Conservation (phyloP, 2,329 filamentous ascomycete species). For the Aureobasidium sp. region DNA sequence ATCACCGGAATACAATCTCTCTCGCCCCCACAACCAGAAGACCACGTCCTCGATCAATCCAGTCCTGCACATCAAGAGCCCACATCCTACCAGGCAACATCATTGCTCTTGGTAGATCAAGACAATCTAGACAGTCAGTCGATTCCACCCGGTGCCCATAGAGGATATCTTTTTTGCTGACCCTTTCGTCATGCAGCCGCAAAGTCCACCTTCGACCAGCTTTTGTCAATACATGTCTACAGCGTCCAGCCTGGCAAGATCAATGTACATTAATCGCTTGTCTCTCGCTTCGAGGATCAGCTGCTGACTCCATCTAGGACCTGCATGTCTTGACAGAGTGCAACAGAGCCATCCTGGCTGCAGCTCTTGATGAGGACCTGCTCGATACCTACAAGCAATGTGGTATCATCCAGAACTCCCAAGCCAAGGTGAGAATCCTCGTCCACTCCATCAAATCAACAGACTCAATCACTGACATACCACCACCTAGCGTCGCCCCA, state of each 20-base stretch:
- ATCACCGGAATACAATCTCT: conserved; percentile 58
- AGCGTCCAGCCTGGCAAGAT: conserved; percentile 65
- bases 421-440: conserved; percentile 44
- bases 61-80: conserved; percentile 40
- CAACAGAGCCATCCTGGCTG: conserved; percentile 51
- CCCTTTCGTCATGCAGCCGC: conserved; percentile 27
- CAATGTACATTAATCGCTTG: conserved; percentile 27
- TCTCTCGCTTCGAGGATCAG: too few species aligned
- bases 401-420: conserved; percentile 65
- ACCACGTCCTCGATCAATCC: conserved; percentile 41
- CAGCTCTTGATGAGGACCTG: conserved; percentile 50
- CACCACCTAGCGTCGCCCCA: conserved; percentile 36
- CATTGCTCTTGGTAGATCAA: conserved; percentile 61
- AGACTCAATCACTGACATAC: background rate
- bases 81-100: conserved; percentile 26
- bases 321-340: conserved; percentile 63
- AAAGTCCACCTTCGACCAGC: conserved; percentile 58
- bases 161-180: background rate
- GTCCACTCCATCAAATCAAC: background rate
- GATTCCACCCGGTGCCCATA: too few species aligned
- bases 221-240: conserved; percentile 78
- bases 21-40: background rate
- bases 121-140: conserved; percentile 58
- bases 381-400: conserved; percentile 52
- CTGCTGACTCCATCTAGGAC: conserved; percentile 20